Evolutionary conservation across 768 basidiomycete species (phyloP), one percentile per base, ranked within the genome.

Genomic region (Hemileccinum impolitum): DNA sequence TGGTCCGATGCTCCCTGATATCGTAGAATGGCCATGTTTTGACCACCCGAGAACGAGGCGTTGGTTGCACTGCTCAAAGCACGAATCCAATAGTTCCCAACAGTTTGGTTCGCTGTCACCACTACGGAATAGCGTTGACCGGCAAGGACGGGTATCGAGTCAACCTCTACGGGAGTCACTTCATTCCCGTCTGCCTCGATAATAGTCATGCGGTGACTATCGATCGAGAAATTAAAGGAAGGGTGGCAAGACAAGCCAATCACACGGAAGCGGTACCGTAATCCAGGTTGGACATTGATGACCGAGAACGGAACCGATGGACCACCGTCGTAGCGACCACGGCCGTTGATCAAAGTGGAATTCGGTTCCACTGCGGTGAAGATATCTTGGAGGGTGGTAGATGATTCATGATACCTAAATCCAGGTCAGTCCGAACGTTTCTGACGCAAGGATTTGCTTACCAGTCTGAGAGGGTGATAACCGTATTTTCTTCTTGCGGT

Each of bases 61-160:
- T 50, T 48, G 3, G 49, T 61, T 61, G 34, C 69, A 68, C 42
- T 69, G 47, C 30, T 73, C 65, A 35, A 63, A 0, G 76, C 71
- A 14, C 75, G 72, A 32, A 80, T 69, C 77, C 77, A 82, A 60
- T 81, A 82, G 58, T 80, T 82, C 17, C 61, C 67, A 23, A 75
- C 55, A 1, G 67, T 58, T 45, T 77, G 69, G 50, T 77, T 67
- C 14, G 77, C 74, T 15, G 58, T 67, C 18, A 77, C 55, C 6
- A 79, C 65, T 38, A 72, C 60, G 9, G 73, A 75, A 52, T 74
- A 71, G 13, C 68, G 67, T 38, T 74, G 73, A 23, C 62, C 69
- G 34, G 69, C 64, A 53, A 47, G 14, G 28, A 58, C 18, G 12
- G 28, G 44, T 31, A 73, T 58, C 9, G 67, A 65, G 44, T 75